Evolutionary conservation across 176 grass and related monocot genomes (phyloP), one percentile per base, ranked within the genome.

Genomic region (Miscanthus lutarioriparius): DNA sequence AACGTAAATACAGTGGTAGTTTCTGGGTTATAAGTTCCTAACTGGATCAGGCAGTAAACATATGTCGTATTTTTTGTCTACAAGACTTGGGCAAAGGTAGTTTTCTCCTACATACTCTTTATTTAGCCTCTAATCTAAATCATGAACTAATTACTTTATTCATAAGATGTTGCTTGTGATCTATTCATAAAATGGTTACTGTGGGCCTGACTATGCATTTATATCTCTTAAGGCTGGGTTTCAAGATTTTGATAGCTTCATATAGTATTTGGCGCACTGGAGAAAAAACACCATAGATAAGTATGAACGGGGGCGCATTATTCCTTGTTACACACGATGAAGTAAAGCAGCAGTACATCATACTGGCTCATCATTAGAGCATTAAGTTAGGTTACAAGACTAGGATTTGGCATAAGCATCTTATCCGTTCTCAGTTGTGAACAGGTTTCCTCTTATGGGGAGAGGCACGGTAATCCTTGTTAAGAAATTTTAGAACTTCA

Each of bases 401-500:
- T 61, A 87, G 51, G 64, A 70, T 16, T 76, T 59, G 37, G 27
- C 48, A 61, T 47, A 26, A 53, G 9, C 16, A 16, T n/a, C 26
- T 77, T 82, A 51, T 40, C 20, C 49, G 59, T 45, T 16, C 49
- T 78, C 71, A 88, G 73, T 88, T 87, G 63, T 88, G 72, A 83
- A 88, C 10, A 72, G 73, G 80, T 83, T 4, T 35, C 80, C 86
- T 87, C 51, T 45, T 83, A 77, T 6, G 80, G 64, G 86, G 37
- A 77, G 23, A 70, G 65, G 51, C 39, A 72, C 51, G 53, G 51
- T 88, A 88, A 63, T 88, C 86, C 65, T 32, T 88, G 86, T 88
- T 88, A 69, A 88, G 65, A 56, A 77, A 70, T 82, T 72, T 88
- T 32, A 88, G 33, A 83, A 88, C 66, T 77, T 88, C 80, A 72